Evolutionary conservation across 257 asterid species (phyloP), one percentile per base, ranked within the genome.

Genomic region (Solanum pimpinellifolium): DNA sequence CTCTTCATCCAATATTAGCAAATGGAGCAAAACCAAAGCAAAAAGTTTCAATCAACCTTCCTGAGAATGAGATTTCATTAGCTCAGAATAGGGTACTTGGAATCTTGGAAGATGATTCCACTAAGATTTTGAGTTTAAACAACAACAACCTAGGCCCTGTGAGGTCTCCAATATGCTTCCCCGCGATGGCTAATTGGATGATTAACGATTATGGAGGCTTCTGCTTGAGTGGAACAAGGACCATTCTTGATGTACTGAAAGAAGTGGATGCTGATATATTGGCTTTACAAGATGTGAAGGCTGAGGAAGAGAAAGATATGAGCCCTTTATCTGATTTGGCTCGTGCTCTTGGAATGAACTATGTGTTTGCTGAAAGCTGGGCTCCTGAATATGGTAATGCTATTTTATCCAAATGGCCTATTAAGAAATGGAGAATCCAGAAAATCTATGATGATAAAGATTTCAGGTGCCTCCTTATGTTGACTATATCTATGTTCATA

Each of bases 361-460:
- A 95, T 76, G 96, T 92, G 83, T 97, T 97, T 84, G 99, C 98
- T 5, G 99, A 97, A 91, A 94, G 99, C 92, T 97, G 99, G 99
- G 99, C 99, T 15, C 99, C 99, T 1, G 98, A 97, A 90, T 97
- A 89, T 87, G 99, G 98, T 84, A 95, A 95, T 86, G 99, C 99
- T 33, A 93, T 97, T 56, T 89, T 97, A 37, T 95, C 98, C 13
- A 95, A 92, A 88, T 97, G 98, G 96, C 98, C 98, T n/a, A 97
- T 97, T 85, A 95, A 92, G 93, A 95, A 44, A 69, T 94, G 95
- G 95, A 94, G 86, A 21, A 92, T 92, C 78, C 96, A 97, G 89
- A 94, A 90, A 87, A 93, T 95, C 20, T 94, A 80, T 41, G 99
- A 97, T 88, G 99, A 95, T 81, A 93, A 85, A 70, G 98, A 97